Base-by-base conservation (phyloP, 1,139 yeast species). In the Yamadazyma dushanensis region DNA sequence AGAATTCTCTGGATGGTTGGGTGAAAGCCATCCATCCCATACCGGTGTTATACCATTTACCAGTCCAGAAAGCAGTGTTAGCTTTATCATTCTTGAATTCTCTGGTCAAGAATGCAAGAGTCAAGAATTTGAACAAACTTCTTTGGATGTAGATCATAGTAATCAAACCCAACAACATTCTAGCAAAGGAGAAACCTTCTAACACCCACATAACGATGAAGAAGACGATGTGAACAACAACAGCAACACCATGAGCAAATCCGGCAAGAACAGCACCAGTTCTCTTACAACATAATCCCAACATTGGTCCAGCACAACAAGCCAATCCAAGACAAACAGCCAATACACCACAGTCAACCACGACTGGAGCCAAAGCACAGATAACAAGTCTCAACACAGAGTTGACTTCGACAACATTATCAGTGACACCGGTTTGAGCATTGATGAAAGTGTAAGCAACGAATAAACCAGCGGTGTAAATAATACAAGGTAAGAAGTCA, bases 41-140 rank as follows among this genome's bases (percentile, higher is more conserved):
- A 57, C 96, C 95, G 46, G 88, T 73, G 45, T 95, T 90, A 66
- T 90, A 88, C 99, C 99, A 92, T 67, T 90, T 90, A 76, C 99
- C 99, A 44, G 96, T 85, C 99, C 99, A 92, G 92, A 95, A 92
- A 19, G 98, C 97, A 53, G 95, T 83, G 70, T 92, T 92, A 29
- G 98, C 77, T 61, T 85, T 90, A 66, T 94, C 98, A 55, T 88
- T 90, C 80, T 90, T 92, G 74, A 89, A 90, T 70, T 92, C 99
- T 73, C 99, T 83, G 36, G 98, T 90, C 61, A 92, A 76, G 67
- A 82, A 70, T 49, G 78, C 66, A 39, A 84, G 69, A 14, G 96
- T 86, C 73, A 92, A 72, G 54, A 86, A 63, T 73, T 92, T 89
- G 78, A 92, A 86, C 49, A 92, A 65, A 38, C 84, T 67, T 72